phyloP scores from a whole-genome alignment of 2,329 filamentous ascomycete genomes.

The Claviceps fusiformis region DNA sequence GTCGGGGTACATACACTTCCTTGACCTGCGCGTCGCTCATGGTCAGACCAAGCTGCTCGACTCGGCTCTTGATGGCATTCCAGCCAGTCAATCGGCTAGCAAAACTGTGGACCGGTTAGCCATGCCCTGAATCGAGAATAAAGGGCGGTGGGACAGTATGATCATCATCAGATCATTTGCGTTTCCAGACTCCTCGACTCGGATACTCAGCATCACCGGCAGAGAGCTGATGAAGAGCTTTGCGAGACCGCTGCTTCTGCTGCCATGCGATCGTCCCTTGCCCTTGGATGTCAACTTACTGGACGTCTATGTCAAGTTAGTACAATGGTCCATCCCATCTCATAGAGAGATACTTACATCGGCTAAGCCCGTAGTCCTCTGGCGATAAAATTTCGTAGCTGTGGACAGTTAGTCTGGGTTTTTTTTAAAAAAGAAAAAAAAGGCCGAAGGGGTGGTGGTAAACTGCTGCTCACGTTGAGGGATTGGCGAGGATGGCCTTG shows the following conservation, averaged over 20 bases:
- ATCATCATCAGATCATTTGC: neutral
- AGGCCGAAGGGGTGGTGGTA: neutral
- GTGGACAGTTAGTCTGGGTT: neutral
- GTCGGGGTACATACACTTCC: slow-evolving; percentile 15
- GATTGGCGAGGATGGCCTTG: slow-evolving; percentile 12
- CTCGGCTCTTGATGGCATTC: slow-evolving; percentile 90
- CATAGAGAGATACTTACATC: neutral
- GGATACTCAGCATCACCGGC: neutral
- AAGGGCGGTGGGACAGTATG: too few species aligned
- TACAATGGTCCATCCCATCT: neutral
- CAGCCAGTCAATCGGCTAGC: slow-evolving; percentile 54
- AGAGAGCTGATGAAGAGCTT: neutral
- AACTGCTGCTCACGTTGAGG: neutral
- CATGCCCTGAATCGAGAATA: neutral
- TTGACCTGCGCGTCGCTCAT: slow-evolving; percentile 20
- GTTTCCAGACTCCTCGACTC: neutral
- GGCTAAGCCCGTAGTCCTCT: slow-evolving; percentile 33
- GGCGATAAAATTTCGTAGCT: slow-evolving; percentile 90
- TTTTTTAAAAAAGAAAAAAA: too few species aligned
- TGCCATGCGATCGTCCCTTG: neutral
- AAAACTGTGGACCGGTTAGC: neutral
- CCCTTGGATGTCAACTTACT: neutral
- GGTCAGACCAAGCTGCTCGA: slow-evolving; percentile 65
- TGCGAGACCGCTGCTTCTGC: neutral
- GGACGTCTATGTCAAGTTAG: slow-evolving; percentile 1